These are phyloP conservation scores for Blastomyces gilchristii DNA, from an alignment of 2,329 filamentous ascomycete species.

Conservation along the genomic window DNA sequence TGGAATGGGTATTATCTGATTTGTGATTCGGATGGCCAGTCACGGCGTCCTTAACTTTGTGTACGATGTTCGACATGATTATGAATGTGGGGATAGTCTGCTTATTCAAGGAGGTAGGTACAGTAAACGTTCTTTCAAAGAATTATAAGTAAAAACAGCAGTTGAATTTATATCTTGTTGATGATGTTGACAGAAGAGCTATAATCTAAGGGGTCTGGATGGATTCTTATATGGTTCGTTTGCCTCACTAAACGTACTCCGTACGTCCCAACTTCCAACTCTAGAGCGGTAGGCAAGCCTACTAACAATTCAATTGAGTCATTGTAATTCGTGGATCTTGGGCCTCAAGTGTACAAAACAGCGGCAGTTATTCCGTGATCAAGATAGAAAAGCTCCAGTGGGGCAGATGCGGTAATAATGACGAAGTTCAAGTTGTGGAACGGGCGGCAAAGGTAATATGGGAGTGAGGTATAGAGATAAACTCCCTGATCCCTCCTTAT, in stretches of 20 bases:
- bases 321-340: neutral
- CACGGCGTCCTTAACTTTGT: conserved; percentile 42
- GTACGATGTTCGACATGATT: conserved; percentile 38
- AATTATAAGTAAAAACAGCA: neutral
- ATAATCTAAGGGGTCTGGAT: too few species aligned
- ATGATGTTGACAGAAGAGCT: neutral
- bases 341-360: neutral
- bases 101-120: neutral
- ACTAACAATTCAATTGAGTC: neutral
- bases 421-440: neutral
- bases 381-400: conserved; percentile 6
- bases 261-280: neutral
- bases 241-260: neutral
- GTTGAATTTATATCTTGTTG: neutral
- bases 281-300: neutral
- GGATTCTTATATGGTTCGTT: neutral
- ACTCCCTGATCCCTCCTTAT: neutral
- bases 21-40: conserved; percentile 22
- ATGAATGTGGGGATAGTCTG: neutral
- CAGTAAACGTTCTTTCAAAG: neutral
- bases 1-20: conserved; percentile 13
- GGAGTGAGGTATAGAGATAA: neutral
- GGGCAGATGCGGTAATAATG: conserved; percentile 16
- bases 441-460: neutral
- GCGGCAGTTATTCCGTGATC: neutral